Base-by-base conservation (phyloP, 441 rosid genomes). In the Euphorbia celastroides region DNA sequence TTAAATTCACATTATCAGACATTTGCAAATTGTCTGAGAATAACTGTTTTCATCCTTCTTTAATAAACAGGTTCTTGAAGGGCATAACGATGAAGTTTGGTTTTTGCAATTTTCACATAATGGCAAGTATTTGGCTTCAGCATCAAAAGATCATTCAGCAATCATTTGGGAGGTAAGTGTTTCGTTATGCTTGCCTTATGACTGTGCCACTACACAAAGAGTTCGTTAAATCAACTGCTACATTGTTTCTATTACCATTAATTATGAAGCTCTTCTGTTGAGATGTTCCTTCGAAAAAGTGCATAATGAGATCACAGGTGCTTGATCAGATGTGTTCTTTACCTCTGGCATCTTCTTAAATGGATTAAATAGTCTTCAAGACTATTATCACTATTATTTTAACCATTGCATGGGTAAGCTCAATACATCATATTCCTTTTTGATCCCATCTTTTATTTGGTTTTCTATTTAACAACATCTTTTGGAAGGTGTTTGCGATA, bases 31-130 rank as follows among this genome's bases (percentile, higher is more conserved):
- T 22, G 9, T 17, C 73, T 34, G 30, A 38, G 25, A 11, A n/a
- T 25, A 48, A 31, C 11, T 67, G n/a, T n/a, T 41, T 50, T 51
- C 34, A 28, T 70, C 65, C 73, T 44, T 70, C 13, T 73, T 62
- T 68, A 78, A 82, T 85, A 69, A 67, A 75, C 87, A 91, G 97
- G 74, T 91, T 64, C 70, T 93, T 73, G 78, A 88, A 80, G 88
- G 80, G 28, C 99, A 94, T 76, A 85, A 46, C 20, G 92, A 91
- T 75, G 97, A 94, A 79, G 95, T 94, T 20, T 94, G 97, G 97
- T 92, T 85, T 78, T 60, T 94, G 86, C 87, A 88, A 88, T 94
- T 94, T 81, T 94, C 97, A 38, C 96, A 84, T 54, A 76, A 86
- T 74, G 96, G 99, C 52, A 91, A 83, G 77, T 94, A 86, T 79